Base-by-base conservation (phyloP, 1,284 basidiomycete genomes). In the Moniliella sp. region DNA sequence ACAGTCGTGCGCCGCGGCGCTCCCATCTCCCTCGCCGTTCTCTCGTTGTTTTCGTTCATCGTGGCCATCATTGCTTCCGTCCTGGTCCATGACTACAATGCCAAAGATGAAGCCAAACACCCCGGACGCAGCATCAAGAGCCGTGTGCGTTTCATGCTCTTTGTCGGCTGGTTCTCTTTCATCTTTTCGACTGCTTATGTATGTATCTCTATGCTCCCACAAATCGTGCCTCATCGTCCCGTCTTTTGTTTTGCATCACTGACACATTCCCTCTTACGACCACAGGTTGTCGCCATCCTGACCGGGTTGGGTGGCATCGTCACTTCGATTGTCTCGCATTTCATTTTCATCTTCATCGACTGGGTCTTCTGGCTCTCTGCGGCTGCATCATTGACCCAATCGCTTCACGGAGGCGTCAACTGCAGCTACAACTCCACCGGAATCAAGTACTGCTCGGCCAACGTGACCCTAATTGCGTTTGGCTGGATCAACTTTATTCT, bases 241-340 rank as follows among this genome's bases (percentile, higher is more conserved):
- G n/a, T 23, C 21, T 23, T 23, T 7, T 23, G 14, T 28, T 15
- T 28, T 15, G 27, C 27, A n/a, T 15, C 8, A 11, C 14, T 15
- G 7, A n/a, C 27, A 7, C 13, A 13, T 13, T 5, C 7, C 7
- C 27, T 8, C 16, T 17, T 27, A 17, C 19, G 3, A 25, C 12
- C 14, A 4, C 14, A 54, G 50, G 34, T 42, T 27, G 50, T 30
- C 31, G 45, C 55, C 32, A 57, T 59, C 49, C 45, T 59, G 5
- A 37, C 40, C n/a, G 53, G 46, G 29, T 39, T 43, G 15, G 56
- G 56, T 25, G 56, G 56, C 25, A 44, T 48, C 14, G 18, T 57
- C 35, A 57, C 56, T 15, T 57, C 53, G 35, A 56, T 59, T 23
- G 56, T 54, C 8, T 45, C 46, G 21, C 56, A 59, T 46, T 42